Evolutionary conservation across 768 basidiomycete species (phyloP), one percentile per base, ranked within the genome.

Genomic region (Mycena sanguinolenta): DNA sequence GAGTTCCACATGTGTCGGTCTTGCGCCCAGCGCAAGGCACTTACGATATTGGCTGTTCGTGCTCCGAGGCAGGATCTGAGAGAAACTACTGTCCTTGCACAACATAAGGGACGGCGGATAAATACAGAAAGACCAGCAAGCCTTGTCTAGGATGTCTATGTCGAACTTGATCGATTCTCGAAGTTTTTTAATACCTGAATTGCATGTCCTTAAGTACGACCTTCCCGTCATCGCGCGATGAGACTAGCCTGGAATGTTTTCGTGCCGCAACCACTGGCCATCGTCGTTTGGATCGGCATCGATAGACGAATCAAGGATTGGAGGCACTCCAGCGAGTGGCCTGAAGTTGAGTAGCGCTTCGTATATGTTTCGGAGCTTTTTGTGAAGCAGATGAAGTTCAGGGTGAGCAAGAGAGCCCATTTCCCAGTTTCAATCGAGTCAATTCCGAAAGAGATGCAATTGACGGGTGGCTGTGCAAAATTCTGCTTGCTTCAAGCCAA

Each of bases 71-170:
- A 16, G 88, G 84, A 73, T 86, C 80, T 59, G 84, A 82, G 59
- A 92, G 85, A 75, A 90, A 90, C 91, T 93, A 92, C 90, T 92
- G 77, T 58, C 62, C 62, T 32, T 53, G 49, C 62, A 38, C 55
- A 50, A 36, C 49, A 67, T 69, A 38, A 57, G 55, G 64, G 61
- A 68, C 39, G 63, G 65, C 71, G 65, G 19, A 74, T 63, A 50
- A 27, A 52, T 32, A 60, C 63, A 54, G 63, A 64, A 30, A 23
- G 25, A 65, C 12, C 14, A 36, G 50, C 75, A 67, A 69, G 86
- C 87, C 82, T 86, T 86, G 53, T 85, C 79, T 34, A 88, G 69
- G 0, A 82, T 80, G 63, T 85, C 83, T 14, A 87, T 75, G 67
- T 88, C 87, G 27, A 85, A 76, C 64, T 82, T 83, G 12, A 88